Evolutionary conservation across 768 basidiomycete genomes (phyloP), one percentile per base, ranked within the genome.

Genomic region (Podaxis sp.): DNA sequence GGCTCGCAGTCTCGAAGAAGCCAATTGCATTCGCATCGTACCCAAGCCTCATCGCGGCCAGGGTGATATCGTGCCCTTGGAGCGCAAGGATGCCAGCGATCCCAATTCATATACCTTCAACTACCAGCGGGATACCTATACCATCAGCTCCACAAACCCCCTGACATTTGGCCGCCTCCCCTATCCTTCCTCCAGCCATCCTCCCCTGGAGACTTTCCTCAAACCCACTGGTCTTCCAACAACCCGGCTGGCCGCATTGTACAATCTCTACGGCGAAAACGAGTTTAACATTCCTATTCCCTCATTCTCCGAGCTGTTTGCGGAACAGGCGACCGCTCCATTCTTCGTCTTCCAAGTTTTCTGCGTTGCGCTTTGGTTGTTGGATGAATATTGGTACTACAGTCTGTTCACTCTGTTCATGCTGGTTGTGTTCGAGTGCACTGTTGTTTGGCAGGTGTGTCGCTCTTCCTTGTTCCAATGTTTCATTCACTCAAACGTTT

Each of bases 331-430:
- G 1, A 96, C 95, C 4, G 97, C 97, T 0, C 97, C 97, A 0
- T 99, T 99, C 84, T 99, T 99, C 75, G 97, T 99, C 27, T 99
- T 99, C 76, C 97, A 99, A 76, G 77, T 98, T 17, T 98, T 99
- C 76, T 98, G 97, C 66, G 97, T 98, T 1, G 94, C 93, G 0
- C 79, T 99, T 9, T 99, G 97, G 97, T 94, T 91, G 72, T 75
- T 99, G 68, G 97, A 99, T 69, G 97, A 98, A 73, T 99, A 98
- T 74, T 98, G 95, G 96, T 98, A 97, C 74, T 99, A 98, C 80
- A 91, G 91, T 60, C 74, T 99, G 43, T 99, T 99, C 78, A 98
- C 97, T 1, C 81, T 96, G 25, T 98, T 99, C 84, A 99, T 99
- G 97, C 82, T 99, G 38, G 78, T 99, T 52, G 90, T 97, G 65